These are phyloP conservation scores for Lodderomyces pseudojiufengensis DNA, from an alignment of 1,139 yeast species.

Conservation along the genomic window DNA sequence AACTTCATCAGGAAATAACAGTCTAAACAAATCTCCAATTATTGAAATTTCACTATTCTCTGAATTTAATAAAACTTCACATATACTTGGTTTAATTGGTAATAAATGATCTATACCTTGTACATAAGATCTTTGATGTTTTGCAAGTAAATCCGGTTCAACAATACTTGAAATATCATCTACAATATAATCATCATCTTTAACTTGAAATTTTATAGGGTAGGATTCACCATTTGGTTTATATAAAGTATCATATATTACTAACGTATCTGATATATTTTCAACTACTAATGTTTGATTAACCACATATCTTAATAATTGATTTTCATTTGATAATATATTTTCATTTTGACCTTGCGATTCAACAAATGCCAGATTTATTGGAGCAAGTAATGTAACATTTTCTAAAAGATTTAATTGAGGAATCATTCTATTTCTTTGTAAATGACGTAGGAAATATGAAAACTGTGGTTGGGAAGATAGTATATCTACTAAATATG, in stretches of 20 bases:
- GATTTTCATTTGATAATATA: slow-evolving; percentile 15
- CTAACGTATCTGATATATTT: slow-evolving; percentile 24
- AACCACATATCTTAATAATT: slow-evolving; percentile 32
- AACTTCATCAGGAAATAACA: slow-evolving; percentile 22
- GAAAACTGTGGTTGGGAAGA: slow-evolving; percentile 75
- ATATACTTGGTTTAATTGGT: slow-evolving; percentile 38
- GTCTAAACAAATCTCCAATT: slow-evolving; percentile 28
- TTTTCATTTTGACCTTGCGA: slow-evolving; percentile 2
- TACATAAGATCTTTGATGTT: slow-evolving; percentile 66
- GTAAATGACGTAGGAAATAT: slow-evolving; percentile 61
- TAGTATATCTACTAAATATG: slow-evolving; percentile 71
- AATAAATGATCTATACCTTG: slow-evolving; percentile 65
- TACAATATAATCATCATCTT: slow-evolving; percentile 32
- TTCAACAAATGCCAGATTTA: slow-evolving; percentile 69
- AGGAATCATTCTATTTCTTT: slow-evolving; percentile 66
- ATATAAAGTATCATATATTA: slow-evolving; percentile 31
- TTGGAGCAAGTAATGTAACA: slow-evolving; percentile 80
- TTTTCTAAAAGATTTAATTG: slow-evolving; percentile 59
- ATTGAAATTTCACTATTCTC: slow-evolving; percentile 24
- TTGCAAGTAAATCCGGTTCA: slow-evolving; percentile 62
- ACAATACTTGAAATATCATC: slow-evolving; percentile 53
- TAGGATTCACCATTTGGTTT: slow-evolving; percentile 16
- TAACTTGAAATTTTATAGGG: slow-evolving; percentile 27
- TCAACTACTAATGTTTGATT: slow-evolving; percentile 36
- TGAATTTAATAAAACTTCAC: slow-evolving; percentile 33